Conservation (phyloP, 495 filamentous ascomycete species). For the Penicillium bialowiezense region DNA sequence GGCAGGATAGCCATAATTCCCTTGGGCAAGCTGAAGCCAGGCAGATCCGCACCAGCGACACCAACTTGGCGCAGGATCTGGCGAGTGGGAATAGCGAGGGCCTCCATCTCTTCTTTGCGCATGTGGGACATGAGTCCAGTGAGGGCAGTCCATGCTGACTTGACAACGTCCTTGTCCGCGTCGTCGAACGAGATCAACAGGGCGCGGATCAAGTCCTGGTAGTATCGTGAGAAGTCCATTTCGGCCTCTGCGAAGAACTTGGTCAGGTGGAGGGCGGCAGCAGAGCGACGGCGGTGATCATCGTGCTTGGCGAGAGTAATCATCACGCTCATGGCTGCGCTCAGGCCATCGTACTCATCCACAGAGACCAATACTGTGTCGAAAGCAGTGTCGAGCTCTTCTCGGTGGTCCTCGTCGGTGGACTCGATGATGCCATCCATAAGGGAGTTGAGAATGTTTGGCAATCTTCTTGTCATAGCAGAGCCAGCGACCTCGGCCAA, state of each 20-base stretch:
- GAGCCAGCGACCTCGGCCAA: slow-evolving; percentile 84
- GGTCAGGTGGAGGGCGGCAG: slow-evolving; percentile 75
- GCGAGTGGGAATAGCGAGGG: slow-evolving; percentile 80
- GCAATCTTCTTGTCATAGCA: slow-evolving; percentile 84
- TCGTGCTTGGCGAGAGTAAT: slow-evolving; percentile 84
- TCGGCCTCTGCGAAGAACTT: slow-evolving; percentile 82
- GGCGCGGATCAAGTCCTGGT: slow-evolving; percentile 87
- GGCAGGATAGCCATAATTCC: slow-evolving; percentile 95
- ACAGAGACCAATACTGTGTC: slow-evolving; percentile 87
- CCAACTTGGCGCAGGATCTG: slow-evolving; percentile 83
- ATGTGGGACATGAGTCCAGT: slow-evolving; percentile 82
- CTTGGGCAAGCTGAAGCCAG: slow-evolving; percentile 91
- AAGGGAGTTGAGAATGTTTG: slow-evolving; percentile 83
- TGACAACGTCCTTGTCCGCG: slow-evolving; percentile 77
- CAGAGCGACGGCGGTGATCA: slow-evolving; percentile 77
- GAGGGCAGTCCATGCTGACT: slow-evolving; percentile 87
- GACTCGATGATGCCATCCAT: slow-evolving; percentile 86
- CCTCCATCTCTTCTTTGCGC: slow-evolving; percentile 98
- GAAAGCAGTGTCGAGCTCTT: slow-evolving; percentile 75
- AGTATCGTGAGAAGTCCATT: slow-evolving; percentile 89
- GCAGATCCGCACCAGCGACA: slow-evolving; percentile 76
- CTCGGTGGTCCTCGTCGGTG: slow-evolving; percentile 70
- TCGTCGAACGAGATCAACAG: slow-evolving; percentile 92
- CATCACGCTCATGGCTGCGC: slow-evolving; percentile 90
- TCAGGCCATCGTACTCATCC: slow-evolving; percentile 93